A percentile compares a stretch with the other conserved stretches of the same genome.
These are phyloP conservation scores for Kwoniella sp. DNA, from an alignment of 768 basidiomycete genomes.

Conservation along the genomic window DNA sequence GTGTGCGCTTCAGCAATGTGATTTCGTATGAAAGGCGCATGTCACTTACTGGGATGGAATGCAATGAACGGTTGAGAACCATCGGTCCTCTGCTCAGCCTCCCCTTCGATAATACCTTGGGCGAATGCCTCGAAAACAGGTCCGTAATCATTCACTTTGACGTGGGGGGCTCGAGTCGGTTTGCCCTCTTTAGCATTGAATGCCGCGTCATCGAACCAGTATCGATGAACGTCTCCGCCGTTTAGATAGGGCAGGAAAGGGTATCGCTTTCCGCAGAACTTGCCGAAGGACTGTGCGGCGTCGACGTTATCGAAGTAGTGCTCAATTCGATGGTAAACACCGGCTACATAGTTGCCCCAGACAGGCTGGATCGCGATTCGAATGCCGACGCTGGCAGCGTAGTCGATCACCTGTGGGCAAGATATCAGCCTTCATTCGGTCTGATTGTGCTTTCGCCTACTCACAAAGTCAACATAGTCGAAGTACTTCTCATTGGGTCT, in stretches of 20 bases:
- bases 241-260: slow-evolving; percentile 29
- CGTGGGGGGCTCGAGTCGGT: neutral
- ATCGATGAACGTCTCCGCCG: slow-evolving; percentile 27
- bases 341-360: slow-evolving; percentile 31
- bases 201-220: slow-evolving; percentile 18
- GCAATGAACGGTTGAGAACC: slow-evolving; percentile 8
- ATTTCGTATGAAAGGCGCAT: neutral
- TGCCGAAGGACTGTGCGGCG: slow-evolving; percentile 16
- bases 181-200: neutral
- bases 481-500: slow-evolving; percentile 29
- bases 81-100: slow-evolving; percentile 7
- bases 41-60: slow-evolving; percentile 8
- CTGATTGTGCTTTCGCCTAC: neutral
- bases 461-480: slow-evolving; percentile 24
- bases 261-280: slow-evolving; percentile 28
- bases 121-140: slow-evolving; percentile 19
- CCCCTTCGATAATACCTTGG: slow-evolving; percentile 21
- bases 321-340: slow-evolving; percentile 21
- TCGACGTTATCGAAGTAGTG: slow-evolving; percentile 21
- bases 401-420: neutral
- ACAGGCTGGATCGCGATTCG: slow-evolving; percentile 18
- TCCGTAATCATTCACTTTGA: slow-evolving; percentile 16
- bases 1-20: neutral
- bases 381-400: slow-evolving; percentile 21
- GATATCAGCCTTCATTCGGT: neutral